Percentiles rank a stretch among this genome's conserved stretches.
These are phyloP conservation scores for Candida alai DNA, from an alignment of 805 yeast species.

Conservation along the genomic window DNA sequence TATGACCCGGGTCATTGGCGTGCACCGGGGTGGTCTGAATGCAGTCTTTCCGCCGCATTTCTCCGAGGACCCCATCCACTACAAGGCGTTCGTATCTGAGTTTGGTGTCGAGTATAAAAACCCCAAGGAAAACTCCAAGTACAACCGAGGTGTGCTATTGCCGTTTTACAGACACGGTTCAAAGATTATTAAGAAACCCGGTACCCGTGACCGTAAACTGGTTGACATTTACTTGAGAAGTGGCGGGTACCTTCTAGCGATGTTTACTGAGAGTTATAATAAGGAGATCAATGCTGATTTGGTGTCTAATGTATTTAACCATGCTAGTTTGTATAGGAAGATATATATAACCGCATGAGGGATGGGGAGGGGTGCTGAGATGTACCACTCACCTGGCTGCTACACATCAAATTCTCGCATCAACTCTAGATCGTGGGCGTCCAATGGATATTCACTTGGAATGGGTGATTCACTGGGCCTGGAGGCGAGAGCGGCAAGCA, in stretches of 20 bases:
- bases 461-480: not conserved
- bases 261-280: constrained; percentile 31
- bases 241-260: constrained; percentile 51
- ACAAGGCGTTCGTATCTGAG: constrained; percentile 45
- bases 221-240: constrained; percentile 46
- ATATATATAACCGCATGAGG: constrained; percentile 30
- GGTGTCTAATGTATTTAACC: constrained; percentile 44
- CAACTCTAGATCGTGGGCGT: constrained; percentile 30
- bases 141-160: constrained; percentile 49
- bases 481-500: constrained; percentile 5
- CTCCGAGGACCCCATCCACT: constrained; percentile 38
- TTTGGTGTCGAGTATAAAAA: constrained; percentile 46
- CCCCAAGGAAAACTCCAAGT: constrained; percentile 25
- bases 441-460: constrained; percentile 14
- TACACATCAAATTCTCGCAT: constrained; percentile 37
- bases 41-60: constrained; percentile 18
- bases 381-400: constrained; percentile 3
- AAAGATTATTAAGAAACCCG: constrained; percentile 39
- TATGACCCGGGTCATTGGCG: constrained; percentile 45
- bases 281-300: constrained; percentile 27
- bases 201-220: constrained; percentile 10
- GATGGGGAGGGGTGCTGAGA: not conserved
- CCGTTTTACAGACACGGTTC: constrained; percentile 47
- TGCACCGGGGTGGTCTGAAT: constrained; percentile 25
- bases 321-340: constrained; percentile 46